Conservation (phyloP, 768 basidiomycete species). For the Boletus patriciae region DNA sequence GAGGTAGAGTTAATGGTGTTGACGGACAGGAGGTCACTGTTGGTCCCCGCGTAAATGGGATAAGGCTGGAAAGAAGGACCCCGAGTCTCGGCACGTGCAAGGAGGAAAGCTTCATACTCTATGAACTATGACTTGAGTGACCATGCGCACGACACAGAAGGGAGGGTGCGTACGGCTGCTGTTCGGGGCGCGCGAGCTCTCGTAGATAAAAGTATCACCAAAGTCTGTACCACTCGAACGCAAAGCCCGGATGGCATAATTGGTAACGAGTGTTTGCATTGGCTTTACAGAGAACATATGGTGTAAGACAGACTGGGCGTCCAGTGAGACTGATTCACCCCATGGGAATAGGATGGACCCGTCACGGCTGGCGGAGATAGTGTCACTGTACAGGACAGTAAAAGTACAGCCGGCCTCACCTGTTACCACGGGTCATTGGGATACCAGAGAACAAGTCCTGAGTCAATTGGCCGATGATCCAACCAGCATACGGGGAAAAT, state of each 20-base stretch:
- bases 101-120: constrained; percentile 11
- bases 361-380: background rate
- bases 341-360: constrained; percentile 14
- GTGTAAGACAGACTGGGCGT: constrained; percentile 8
- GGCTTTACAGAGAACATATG: constrained; percentile 19
- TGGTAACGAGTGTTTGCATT: constrained; percentile 6
- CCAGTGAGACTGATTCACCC: constrained; percentile 4
- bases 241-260: constrained; percentile 7
- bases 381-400: background rate
- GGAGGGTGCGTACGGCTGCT: constrained; percentile 1
- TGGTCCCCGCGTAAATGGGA: constrained; percentile 13
- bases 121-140: background rate
- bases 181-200: constrained; percentile 6
- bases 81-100: constrained; percentile 10
- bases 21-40: constrained; percentile 5
- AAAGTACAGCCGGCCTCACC: background rate
- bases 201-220: background rate
- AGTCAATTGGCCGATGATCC: constrained; percentile 1
- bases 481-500: background rate
- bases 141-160: background rate
- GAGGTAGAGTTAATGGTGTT: background rate
- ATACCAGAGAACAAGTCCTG: constrained; percentile 13
- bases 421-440: constrained; percentile 12
- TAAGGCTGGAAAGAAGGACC: constrained; percentile 6
- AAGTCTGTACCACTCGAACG: background rate